phyloP scores from a whole-genome alignment of 1,139 yeast genomes.

The Blastobotrys persicus region DNA sequence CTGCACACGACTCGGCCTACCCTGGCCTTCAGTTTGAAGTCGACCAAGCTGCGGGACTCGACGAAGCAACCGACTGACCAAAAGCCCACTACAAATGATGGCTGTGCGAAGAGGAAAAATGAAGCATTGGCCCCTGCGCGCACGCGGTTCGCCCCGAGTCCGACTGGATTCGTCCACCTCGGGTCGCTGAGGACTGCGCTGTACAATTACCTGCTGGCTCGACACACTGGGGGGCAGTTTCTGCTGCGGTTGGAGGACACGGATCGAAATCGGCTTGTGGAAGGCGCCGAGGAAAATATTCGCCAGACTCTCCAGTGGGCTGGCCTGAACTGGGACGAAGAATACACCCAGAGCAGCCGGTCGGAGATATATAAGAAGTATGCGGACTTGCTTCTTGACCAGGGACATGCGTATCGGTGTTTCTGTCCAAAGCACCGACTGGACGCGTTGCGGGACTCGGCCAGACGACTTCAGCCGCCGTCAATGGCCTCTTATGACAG shows the following conservation, averaged over 20 bases:
- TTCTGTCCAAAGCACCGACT: constrained; percentile 82
- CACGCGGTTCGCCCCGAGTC: constrained; percentile 97
- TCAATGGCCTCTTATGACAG: constrained; percentile 92
- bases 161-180: constrained; percentile 88
- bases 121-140: constrained; percentile 54
- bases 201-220: constrained; percentile 82
- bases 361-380: constrained; percentile 59
- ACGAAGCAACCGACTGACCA: too few species aligned
- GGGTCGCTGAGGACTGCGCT: constrained; percentile 93
- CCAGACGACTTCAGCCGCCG: constrained; percentile 75
- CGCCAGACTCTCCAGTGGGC: constrained; percentile 79
- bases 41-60: constrained; percentile 15
- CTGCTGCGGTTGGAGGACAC: constrained; percentile 87
- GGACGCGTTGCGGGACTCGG: constrained; percentile 63
- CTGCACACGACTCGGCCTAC: background rate
- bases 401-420: constrained; percentile 81
- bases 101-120: background rate
- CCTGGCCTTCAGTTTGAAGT: background rate
- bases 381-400: constrained; percentile 52
- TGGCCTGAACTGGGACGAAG: constrained; percentile 74
- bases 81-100: too few species aligned
- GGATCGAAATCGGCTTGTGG: constrained; percentile 70
- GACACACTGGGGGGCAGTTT: constrained; percentile 75
- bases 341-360: constrained; percentile 84
- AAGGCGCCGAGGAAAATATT: constrained; percentile 79